These are phyloP conservation scores for Cryptococcus neoformans DNA, from an alignment of 1,284 basidiomycete genomes.

Conservation along the genomic window DNA sequence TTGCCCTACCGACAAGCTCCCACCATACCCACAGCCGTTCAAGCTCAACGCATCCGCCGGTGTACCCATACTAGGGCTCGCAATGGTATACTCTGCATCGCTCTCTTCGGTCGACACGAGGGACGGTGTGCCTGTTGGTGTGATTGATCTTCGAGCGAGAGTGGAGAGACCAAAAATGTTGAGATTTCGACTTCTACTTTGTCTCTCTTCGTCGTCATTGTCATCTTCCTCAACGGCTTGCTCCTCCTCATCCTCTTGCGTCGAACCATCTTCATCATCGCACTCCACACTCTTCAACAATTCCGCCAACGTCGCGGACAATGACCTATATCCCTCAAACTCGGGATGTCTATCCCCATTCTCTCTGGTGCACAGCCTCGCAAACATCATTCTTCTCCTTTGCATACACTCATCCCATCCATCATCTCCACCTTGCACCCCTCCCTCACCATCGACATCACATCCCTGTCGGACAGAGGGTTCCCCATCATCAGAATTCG, in stretches of 20 bases:
- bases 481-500: constrained; percentile 13
- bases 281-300: constrained; percentile 25
- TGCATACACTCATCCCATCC: constrained; percentile 45
- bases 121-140: constrained; percentile 19
- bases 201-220: constrained; percentile 1
- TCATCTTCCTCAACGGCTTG: not conserved
- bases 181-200: not conserved
- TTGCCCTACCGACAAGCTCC: no score
- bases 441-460: constrained; percentile 6
- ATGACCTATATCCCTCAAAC: constrained; percentile 44
- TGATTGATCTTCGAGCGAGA: not conserved
- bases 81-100: constrained; percentile 18
- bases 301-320: constrained; percentile 37
- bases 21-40: no score
- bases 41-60: no score
- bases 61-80: constrained; percentile 7
- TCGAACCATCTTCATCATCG: not conserved
- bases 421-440: constrained; percentile 11
- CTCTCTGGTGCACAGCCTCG: constrained; percentile 24
- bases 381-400: constrained; percentile 45
- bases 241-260: no score
- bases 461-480: not conserved
- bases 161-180: constrained; percentile 2
- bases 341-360: constrained; percentile 27
- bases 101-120: constrained; percentile 19